Evolutionary conservation across 345 rosid species (phyloP), one percentile per base, ranked within the genome.

Genomic region (Hibiscus mutabilis): DNA sequence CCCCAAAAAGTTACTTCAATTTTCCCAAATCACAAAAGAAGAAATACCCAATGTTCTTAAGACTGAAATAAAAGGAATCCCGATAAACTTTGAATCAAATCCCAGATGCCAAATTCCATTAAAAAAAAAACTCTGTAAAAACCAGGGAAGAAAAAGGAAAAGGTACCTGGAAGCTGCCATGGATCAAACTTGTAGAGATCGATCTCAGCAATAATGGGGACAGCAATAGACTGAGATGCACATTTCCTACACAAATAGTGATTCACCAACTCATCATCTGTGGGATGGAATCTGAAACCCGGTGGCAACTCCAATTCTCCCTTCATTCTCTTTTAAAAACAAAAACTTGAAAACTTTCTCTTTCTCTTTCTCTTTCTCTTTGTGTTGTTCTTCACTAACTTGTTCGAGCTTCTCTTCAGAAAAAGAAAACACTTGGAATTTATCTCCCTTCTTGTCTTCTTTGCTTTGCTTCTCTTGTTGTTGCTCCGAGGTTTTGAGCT

Each of bases 281-380:
- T 49, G 15, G 55, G 55, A 16, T 49, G 55, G 55, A 49, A 49
- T 49, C 55, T 49, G 55, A 49, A 49, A 49, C 55, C 55, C 18
- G 55, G 55, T 15, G 55, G 55, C 55, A 49, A 49, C 55, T 49
- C 55, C 18, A 49, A 49, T 49, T 49, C 55, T 15, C 55, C 18
- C 55, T 49, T 49, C 83, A 91, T 97, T 97, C 46, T 49, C 55
- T 49, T 7, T 16, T 8, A 8, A 37, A 37, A 13, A 47, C 15
- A 47, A 47, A 13, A 47, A 15, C n/a, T 46, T 47, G 14, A 47
- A 47, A 47, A 1, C 35, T 37, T 37, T 37, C 42, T 37, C 42
- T 37, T 33, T n/a, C n/a, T n/a, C n/a, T n/a, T n/a, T 9, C 44
- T 40, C 44, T 35, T 60, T 84, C 16, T 13, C 16, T 47, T 47